Base-by-base conservation (phyloP, 176 grass and related monocot genomes). In the Triticum turgidum region DNA sequence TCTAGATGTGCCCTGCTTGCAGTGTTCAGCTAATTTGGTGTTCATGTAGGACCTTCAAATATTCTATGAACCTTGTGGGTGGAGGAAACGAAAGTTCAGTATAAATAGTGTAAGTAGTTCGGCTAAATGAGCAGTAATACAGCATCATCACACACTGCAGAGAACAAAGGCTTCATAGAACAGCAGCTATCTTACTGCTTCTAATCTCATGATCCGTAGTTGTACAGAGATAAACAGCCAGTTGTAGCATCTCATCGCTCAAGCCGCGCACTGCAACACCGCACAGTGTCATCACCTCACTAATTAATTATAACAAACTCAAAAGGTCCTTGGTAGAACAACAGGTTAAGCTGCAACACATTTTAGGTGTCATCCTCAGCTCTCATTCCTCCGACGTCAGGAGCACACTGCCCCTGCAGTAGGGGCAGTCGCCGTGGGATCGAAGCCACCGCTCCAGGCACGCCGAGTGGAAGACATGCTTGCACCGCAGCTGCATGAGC, bases 391-490 rank as follows among this genome's bases (percentile, higher is more conserved):
- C n/a, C 42, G 80, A 9, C 21, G 81, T 73, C 80, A 74, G 89
- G 27, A 88, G 79, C 51, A 94, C 80, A 15, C 34, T 65, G 35
- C 87, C 69, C 63, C 94, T 77, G 80, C 92, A 94, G 61, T 90
- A 97, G 15, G 94, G 94, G 80, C 92, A 97, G 56, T 92, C 86
- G 12, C 87, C 70, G 21, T 83, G 89, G 10, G 85, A 80, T 22
- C 5, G 82, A 39, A 97, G 82, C 94, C 94, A 97, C 33, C 61
- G 70, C 18, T 77, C 83, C 18, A 97, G 79, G 90, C 94, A 97
- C 3, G 12, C 72, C 5, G 89, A 92, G 84, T 92, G 94, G 73
- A 97, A 97, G 51, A 87, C 51, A 59, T 97, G 94, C 65, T 89
- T 86, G 82, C 94, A 97, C 12, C 25, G 80, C 54, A 97, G 91